phyloP scores from a whole-genome alignment of 2,329 filamentous ascomycete genomes.

The Botrytis cinerea region DNA sequence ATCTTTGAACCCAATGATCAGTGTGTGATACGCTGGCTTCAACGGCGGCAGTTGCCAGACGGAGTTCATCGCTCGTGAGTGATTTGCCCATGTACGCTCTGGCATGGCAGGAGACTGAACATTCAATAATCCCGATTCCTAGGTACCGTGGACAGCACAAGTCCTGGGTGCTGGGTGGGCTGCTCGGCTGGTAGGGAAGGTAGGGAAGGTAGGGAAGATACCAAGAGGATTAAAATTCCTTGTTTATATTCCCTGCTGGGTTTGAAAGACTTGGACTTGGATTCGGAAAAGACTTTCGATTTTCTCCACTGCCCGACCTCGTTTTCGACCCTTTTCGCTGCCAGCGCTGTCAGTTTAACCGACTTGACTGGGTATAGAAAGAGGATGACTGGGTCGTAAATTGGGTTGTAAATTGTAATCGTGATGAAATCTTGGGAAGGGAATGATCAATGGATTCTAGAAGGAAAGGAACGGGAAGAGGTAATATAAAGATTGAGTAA shows the following conservation, averaged over 20 bases:
- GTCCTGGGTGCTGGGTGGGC: not conserved
- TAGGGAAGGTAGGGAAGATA: not conserved
- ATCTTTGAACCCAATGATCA: not conserved
- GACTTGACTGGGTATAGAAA: not conserved
- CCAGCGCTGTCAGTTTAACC: conserved; percentile 17
- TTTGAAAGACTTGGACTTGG: not conserved
- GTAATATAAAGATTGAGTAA: conserved; percentile 5
- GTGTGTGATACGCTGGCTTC: conserved; percentile 5
- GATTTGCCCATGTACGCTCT: not conserved
- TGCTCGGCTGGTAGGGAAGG: not conserved
- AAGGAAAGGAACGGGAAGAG: not conserved
- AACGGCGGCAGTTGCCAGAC: not conserved
- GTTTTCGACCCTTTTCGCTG: conserved; percentile 13
- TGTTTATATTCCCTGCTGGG: not conserved
- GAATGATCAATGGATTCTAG: conserved; percentile 9
- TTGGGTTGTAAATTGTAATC: not conserved
- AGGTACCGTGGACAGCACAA: not conserved
- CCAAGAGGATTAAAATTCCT: not conserved
- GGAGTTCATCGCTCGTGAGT: no score
- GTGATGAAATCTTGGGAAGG: conserved; percentile 10
- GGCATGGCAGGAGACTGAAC: not conserved
- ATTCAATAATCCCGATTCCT: not conserved
- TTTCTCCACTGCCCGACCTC: conserved; percentile 15
- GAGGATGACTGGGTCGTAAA: not conserved
- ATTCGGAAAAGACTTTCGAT: not conserved